Conservation (phyloP, 2,329 filamentous ascomycete species). For the Didymella sp. region DNA sequence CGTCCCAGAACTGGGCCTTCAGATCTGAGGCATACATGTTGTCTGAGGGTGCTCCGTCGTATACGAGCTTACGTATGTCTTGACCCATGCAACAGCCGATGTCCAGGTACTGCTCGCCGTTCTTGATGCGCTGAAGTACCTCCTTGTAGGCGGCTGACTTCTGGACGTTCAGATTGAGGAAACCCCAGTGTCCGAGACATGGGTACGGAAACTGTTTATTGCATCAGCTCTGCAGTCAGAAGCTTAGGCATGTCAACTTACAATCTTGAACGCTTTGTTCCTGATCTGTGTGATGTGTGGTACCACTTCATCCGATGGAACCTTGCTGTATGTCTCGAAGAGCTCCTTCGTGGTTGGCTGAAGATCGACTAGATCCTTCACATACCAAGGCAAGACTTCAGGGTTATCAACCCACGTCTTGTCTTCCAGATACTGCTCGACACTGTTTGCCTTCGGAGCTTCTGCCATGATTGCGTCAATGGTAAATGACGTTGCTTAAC, state of each 20-base stretch:
- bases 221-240: not conserved
- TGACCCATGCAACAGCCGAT: conserved; percentile 56
- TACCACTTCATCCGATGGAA: conserved; percentile 45
- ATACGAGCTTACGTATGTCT: conserved; percentile 54
- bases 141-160: conserved; percentile 39
- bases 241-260: conserved; percentile 15
- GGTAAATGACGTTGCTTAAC: not conserved
- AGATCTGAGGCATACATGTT: conserved; percentile 54
- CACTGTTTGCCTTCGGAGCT: conserved; percentile 13
- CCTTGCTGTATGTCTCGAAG: conserved; percentile 50
- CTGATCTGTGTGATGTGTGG: conserved; percentile 47
- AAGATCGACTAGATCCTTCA: conserved; percentile 40
- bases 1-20: conserved; percentile 57
- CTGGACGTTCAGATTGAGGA: conserved; percentile 44
- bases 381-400: conserved; percentile 41
- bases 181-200: conserved; percentile 48
- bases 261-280: conserved; percentile 43
- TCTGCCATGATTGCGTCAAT: conserved; percentile 20
- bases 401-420: conserved; percentile 31
- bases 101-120: conserved; percentile 50
- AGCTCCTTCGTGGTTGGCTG: conserved; percentile 41
- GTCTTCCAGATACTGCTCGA: conserved; percentile 25
- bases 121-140: conserved; percentile 45
- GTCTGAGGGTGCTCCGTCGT: conserved; percentile 51
- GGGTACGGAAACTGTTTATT: conserved; percentile 42